Evolutionary conservation across 1,139 yeast genomes (phyloP).

Genomic region (Trichomonascaceae sp.): DNA sequence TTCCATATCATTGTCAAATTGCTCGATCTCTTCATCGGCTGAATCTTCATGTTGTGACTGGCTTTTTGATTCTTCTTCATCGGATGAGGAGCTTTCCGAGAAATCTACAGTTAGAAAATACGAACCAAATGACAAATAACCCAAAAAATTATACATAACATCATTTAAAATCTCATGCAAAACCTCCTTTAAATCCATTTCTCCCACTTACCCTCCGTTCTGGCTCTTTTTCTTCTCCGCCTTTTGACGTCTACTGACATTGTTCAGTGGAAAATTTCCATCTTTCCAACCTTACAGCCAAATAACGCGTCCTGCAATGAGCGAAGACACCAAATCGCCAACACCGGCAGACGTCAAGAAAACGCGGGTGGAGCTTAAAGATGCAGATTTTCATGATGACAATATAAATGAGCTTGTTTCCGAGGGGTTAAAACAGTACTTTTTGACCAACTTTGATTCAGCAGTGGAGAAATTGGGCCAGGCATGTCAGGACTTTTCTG

Average conservation of each 20-base stretch:
- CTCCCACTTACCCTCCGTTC: conserved; percentile 29
- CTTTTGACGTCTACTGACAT: conserved; percentile 5
- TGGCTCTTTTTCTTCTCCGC: conserved; percentile 29
- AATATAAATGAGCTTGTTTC: conserved; percentile 45
- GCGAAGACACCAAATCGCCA: neutral
- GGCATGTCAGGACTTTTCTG: conserved; percentile 58
- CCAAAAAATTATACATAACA: neutral
- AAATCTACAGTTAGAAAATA: conserved; percentile 20
- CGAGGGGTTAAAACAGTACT: conserved; percentile 57
- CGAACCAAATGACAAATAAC: neutral
- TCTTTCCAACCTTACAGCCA: neutral
- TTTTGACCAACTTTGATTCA: conserved; percentile 55
- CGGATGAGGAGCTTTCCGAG: conserved; percentile 15
- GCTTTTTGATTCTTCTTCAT: conserved; percentile 1
- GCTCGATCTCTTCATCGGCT: conserved; percentile 13
- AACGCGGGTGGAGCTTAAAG: neutral
- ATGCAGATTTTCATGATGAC: conserved; percentile 9
- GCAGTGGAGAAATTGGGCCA: conserved; percentile 71
- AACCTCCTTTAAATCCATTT: neutral
- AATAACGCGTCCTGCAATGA: conserved; percentile 3
- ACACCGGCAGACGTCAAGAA: neutral
- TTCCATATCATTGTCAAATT: conserved; percentile 10
- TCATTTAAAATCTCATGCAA: too few relatives aligned
- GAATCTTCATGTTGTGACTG: conserved; percentile 11
- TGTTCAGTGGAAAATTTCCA: neutral